Conservation (phyloP, 208 protist genomes). For the Crithidia acanthocephali region DNA sequence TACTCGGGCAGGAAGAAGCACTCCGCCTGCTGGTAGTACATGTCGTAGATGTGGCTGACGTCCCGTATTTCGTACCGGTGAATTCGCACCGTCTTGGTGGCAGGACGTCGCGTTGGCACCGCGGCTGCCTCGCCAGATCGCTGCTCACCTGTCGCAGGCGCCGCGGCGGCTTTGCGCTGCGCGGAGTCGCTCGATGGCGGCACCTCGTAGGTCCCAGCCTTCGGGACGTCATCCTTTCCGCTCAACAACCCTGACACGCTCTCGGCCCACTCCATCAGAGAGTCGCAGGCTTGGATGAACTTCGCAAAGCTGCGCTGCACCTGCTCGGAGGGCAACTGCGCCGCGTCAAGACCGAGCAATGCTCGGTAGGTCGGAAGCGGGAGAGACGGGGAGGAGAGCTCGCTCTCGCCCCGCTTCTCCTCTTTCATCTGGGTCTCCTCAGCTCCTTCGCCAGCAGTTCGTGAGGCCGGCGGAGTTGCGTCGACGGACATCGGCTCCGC, state of each 20-base stretch:
- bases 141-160: slow-evolving; percentile 3
- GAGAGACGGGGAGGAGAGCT: not conserved
- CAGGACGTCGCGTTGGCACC: not conserved
- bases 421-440: not conserved
- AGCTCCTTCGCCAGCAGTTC: not conserved
- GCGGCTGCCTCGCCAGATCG: not conserved
- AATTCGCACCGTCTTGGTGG: slow-evolving; percentile 58
- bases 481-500: not conserved
- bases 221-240: slow-evolving; percentile 60
- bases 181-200: slow-evolving; percentile 3
- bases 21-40: slow-evolving; percentile 50
- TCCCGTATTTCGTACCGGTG: slow-evolving; percentile 77
- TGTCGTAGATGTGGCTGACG: slow-evolving; percentile 61
- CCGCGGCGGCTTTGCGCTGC: slow-evolving; percentile 6
- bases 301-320: slow-evolving; percentile 53
- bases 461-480: not conserved
- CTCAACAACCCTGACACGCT: slow-evolving; percentile 47
- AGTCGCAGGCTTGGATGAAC: slow-evolving; percentile 67
- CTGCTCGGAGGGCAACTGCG: slow-evolving; percentile 30
- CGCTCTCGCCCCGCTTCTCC: not conserved
- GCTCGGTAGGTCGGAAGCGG: slow-evolving; percentile 18
- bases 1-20: slow-evolving; percentile 72
- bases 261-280: slow-evolving; percentile 52
- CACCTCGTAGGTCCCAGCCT: slow-evolving; percentile 57
- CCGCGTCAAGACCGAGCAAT: slow-evolving; percentile 35